Evolutionary conservation across 805 yeast genomes (phyloP), one percentile per base, ranked within the genome.

Genomic region (Limtongozyma cylindracea): DNA sequence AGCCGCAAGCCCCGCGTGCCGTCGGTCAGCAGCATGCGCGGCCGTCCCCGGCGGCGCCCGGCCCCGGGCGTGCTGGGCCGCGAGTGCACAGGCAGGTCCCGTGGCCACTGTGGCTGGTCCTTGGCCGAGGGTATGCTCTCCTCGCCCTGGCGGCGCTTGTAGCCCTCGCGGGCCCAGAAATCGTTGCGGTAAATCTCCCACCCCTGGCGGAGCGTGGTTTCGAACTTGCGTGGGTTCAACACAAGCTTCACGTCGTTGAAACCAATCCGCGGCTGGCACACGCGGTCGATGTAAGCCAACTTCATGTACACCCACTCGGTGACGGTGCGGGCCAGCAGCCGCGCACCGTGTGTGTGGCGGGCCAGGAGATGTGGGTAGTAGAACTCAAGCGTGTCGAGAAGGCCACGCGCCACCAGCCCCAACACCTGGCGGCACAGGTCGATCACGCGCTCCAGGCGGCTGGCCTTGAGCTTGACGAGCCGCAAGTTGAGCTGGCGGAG

Each of bases 121-220:
- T n/a, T n/a, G n/a, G n/a, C n/a, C n/a, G n/a, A n/a, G n/a, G n/a
- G n/a, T n/a, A n/a, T n/a, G n/a, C n/a, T n/a, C n/a, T n/a, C n/a
- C n/a, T n/a, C 54, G 17, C 35, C 35, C 16, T 45, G 41, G 11
- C 58, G 32, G 29, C 80, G 49, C 31, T 78, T 55, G 2, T 64
- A 61, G 1, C 77, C 74, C 39, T 80, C 93, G 32, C 71, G 57
- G 12, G 67, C 63, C 95, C 96, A 88, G 38, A 80, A 88, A 39
- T 82, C 95, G 31, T 74, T 76, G 27, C 98, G 47, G 35, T 82
- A 84, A 19, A 78, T 43, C 36, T 84, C 98, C 96, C 98, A 84
- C 7, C 78, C 82, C 40, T 82, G 94, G 29, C 94, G 57, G 5
- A 73, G 62, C 21, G 73, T 82, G 1, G 88, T 66, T 27, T 64